phyloP scores from a whole-genome alignment of 1,139 yeast genomes.

The Meyerozyma sp. region DNA sequence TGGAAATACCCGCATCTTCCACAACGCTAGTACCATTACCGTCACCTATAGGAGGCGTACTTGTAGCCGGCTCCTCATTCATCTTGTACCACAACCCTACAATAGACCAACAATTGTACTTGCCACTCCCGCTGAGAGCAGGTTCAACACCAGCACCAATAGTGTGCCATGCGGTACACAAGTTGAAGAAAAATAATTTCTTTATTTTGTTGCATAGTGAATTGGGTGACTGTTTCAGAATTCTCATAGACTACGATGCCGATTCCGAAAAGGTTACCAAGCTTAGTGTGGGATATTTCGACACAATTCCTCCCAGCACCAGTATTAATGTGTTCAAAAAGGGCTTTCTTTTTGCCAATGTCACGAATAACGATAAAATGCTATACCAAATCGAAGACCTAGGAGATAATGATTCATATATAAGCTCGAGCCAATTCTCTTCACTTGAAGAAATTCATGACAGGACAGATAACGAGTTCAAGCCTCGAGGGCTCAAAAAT shows the following conservation, averaged over 20 bases:
- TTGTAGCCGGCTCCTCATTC: constrained; percentile 33
- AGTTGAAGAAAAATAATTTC: constrained; percentile 51
- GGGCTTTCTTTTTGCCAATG: constrained; percentile 71
- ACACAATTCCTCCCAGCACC: constrained; percentile 59
- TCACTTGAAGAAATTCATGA: background rate
- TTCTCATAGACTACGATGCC: constrained; percentile 39
- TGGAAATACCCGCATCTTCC: constrained; percentile 28
- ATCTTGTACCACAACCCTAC: constrained; percentile 19
- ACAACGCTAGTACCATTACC: constrained; percentile 31
- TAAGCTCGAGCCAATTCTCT: background rate
- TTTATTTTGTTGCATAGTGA: constrained; percentile 71
- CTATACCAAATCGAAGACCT: constrained; percentile 74
- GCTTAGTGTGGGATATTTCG: constrained; percentile 51
- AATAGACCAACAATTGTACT: constrained; percentile 7
- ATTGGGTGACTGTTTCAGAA: constrained; percentile 73
- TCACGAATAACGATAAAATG: constrained; percentile 55
- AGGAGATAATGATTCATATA: constrained; percentile 46
- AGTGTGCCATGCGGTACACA: constrained; percentile 59
- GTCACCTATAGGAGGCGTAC: constrained; percentile 26
- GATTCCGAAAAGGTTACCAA: constrained; percentile 40
- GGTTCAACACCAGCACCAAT: constrained; percentile 36
- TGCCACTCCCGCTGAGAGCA: constrained; percentile 26
- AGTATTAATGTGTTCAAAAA: constrained; percentile 59
- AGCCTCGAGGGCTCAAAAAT: constrained; percentile 42
- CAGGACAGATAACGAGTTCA: constrained; percentile 7